These are phyloP conservation scores for Candida sanyaensis DNA, from an alignment of 1,139 yeast species.

Conservation along the genomic window DNA sequence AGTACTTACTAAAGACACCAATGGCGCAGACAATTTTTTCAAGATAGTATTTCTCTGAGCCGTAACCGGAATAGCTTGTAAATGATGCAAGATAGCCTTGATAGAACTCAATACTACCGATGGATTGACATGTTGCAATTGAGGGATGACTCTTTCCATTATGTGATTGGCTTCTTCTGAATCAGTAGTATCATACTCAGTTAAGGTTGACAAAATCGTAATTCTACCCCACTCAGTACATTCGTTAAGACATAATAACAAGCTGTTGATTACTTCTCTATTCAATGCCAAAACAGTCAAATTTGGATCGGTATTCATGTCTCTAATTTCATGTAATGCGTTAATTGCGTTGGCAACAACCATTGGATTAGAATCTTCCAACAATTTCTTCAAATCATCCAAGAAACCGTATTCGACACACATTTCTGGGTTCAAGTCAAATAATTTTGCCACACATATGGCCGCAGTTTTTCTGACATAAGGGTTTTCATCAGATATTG, in stretches of 20 bases:
- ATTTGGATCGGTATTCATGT: slow-evolving; percentile 55
- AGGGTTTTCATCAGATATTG: slow-evolving; percentile 90
- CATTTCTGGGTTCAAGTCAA: slow-evolving; percentile 78
- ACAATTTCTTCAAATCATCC: slow-evolving; percentile 63
- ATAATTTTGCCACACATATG: slow-evolving; percentile 92
- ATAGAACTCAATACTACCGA: slow-evolving; percentile 90
- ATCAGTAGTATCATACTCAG: slow-evolving; percentile 62
- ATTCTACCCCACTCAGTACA: slow-evolving; percentile 99
- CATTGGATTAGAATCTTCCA: slow-evolving; percentile 92
- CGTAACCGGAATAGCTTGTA: slow-evolving; percentile 47
- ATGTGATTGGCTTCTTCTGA: slow-evolving; percentile 78
- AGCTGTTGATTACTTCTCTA: slow-evolving; percentile 55
- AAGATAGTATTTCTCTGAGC: slow-evolving; percentile 45
- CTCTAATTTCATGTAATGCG: slow-evolving; percentile 81
- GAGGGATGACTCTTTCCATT: slow-evolving; percentile 90
- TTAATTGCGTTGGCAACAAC: slow-evolving; percentile 93
- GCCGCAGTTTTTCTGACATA: slow-evolving; percentile 98
- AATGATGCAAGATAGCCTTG: slow-evolving; percentile 75
- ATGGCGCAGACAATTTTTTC: slow-evolving; percentile 84
- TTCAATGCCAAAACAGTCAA: slow-evolving; percentile 42
- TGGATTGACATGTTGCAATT: slow-evolving; percentile 96
- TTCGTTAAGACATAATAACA: slow-evolving; percentile 85
- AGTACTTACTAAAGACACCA: slow-evolving; percentile 79
- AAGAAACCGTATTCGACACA: slow-evolving; percentile 89
- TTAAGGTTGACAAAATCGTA: slow-evolving; percentile 78